Conservation (phyloP, 164 flowering plant species). For the Pachysandra terminalis region DNA sequence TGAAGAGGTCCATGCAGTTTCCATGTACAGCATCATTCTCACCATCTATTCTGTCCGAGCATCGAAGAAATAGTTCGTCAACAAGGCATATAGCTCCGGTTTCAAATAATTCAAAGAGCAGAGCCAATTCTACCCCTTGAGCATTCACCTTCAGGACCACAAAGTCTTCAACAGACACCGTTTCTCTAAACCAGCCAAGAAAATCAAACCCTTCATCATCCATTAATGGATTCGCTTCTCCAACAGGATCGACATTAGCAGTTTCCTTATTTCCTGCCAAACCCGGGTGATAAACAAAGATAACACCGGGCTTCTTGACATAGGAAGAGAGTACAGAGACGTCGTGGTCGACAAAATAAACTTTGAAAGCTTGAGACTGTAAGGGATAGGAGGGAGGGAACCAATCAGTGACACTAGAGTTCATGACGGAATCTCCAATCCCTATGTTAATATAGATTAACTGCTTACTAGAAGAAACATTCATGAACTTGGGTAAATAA, state of each 20-base stretch:
- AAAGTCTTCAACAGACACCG: slow-evolving; percentile 53
- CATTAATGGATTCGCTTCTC: slow-evolving; percentile 27
- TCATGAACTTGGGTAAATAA: slow-evolving; percentile 53
- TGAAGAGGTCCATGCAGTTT: slow-evolving; percentile 49
- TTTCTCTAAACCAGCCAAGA: slow-evolving; percentile 65
- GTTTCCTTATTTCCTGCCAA: slow-evolving; percentile 34
- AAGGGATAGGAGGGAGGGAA: slow-evolving; percentile 46
- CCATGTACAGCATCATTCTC: slow-evolving; percentile 17
- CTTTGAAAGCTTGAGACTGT: slow-evolving; percentile 36
- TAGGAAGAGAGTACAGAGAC: slow-evolving; percentile 52
- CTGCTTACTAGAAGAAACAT: slow-evolving; percentile 43
- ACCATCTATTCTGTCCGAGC: slow-evolving; percentile 32
- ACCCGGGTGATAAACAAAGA: slow-evolving; percentile 75
- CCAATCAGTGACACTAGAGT: slow-evolving; percentile 37
- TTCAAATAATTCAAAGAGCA: slow-evolving; percentile 54
- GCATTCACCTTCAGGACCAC: slow-evolving; percentile 76
- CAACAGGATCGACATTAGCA: slow-evolving; percentile 13
- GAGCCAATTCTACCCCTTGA: slow-evolving; percentile 43
- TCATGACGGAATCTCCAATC: slow-evolving; percentile 37
- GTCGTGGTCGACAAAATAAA: slow-evolving; percentile 66
- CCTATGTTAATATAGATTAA: slow-evolving; percentile 70
- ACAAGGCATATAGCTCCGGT: slow-evolving; percentile 75
- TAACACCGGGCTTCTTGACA: slow-evolving; percentile 66
- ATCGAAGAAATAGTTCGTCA: slow-evolving; percentile 80
- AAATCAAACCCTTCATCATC: slow-evolving; percentile 63